Evolutionary conservation across 2,329 filamentous ascomycete species (phyloP).

Genomic region (Fusarium multiceps): DNA sequence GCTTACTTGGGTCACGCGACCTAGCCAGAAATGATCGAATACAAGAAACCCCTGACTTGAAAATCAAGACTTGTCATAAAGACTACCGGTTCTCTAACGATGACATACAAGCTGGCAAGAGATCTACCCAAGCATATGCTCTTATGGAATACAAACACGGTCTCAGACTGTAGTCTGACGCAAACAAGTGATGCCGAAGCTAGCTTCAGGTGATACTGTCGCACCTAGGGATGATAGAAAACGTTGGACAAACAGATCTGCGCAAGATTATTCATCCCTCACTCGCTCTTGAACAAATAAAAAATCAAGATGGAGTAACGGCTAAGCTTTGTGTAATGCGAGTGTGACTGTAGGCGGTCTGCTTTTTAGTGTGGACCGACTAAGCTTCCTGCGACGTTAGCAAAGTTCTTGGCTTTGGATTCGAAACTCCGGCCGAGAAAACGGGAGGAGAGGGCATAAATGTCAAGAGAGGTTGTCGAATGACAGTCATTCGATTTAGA

Average conservation of each 20-base stretch:
- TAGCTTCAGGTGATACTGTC: background rate
- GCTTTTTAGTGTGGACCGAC: conserved; percentile 4
- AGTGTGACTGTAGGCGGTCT: conserved; percentile 24
- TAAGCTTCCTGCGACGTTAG: conserved; percentile 33
- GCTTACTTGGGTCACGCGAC: background rate
- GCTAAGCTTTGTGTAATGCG: conserved; percentile 19
- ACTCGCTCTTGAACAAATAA: conserved; percentile 5
- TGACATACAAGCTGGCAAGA: background rate
- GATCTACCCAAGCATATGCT: background rate
- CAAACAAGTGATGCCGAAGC: background rate
- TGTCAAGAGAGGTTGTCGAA: conserved; percentile 11
- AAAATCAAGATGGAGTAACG: background rate
- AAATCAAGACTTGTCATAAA: background rate
- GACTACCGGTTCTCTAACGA: background rate
- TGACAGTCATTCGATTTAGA: conserved; percentile 39
- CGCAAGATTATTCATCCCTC: background rate
- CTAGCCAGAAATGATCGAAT: background rate
- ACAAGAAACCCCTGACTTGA: background rate
- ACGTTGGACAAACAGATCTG: background rate
- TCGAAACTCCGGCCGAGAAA: conserved; percentile 15
- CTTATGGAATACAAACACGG: background rate
- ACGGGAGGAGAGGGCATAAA: background rate
- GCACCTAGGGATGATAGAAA: background rate
- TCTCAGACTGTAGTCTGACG: conserved; percentile 5
- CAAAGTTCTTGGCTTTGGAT: conserved; percentile 24